Evolutionary conservation across 169 alveolate genomes (phyloP), one percentile per base, ranked within the genome.

Genomic region (Plasmodium vinckei): DNA sequence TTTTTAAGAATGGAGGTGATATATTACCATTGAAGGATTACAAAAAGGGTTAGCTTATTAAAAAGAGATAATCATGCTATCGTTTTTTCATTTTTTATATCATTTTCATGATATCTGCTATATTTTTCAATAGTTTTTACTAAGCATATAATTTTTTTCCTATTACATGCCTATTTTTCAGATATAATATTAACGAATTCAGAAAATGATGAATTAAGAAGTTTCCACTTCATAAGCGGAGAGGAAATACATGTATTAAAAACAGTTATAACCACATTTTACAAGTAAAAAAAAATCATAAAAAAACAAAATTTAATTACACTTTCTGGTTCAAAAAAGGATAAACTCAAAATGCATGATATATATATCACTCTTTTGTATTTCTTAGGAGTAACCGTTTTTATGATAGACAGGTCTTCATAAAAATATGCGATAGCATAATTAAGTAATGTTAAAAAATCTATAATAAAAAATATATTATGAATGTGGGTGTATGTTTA

Each of bases 401-500:
- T 69, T 67, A 44, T 15, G 69, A 60, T 53, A 67, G 89, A n/a
- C 89, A 79, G 59, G n/a, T 79, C 27, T 79, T 79, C 44, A 79
- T 79, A 59, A 79, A 79, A 15, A 79, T 79, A 59, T 79, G 89
- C 61, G 82, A 79, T 25, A 72, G 82, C 59, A 64, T 79, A 53
- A 67, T 79, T 44, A 64, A 68, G 89, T 79, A 79, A 69, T 57
- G 23, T 15, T 21, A 68, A 15, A 61, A 47, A 23, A 19, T 27
- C 12, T 6, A 63, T 23, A 9, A 2, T 33, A 33, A 33, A 33
- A 33, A 33, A 33, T 33, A 33, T 33, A 33, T 33, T 33, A 33
- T 33, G 42, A 33, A 33, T 33, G 3, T 33, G 42, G 42, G 42
- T 33, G 42, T 33, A 7, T 33, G 1, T 25, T 6, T 9, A 17